Evolutionary conservation across 164 flowering plant genomes (phyloP), one percentile per base, ranked within the genome.

Genomic region (Warburgia ugandensis): DNA sequence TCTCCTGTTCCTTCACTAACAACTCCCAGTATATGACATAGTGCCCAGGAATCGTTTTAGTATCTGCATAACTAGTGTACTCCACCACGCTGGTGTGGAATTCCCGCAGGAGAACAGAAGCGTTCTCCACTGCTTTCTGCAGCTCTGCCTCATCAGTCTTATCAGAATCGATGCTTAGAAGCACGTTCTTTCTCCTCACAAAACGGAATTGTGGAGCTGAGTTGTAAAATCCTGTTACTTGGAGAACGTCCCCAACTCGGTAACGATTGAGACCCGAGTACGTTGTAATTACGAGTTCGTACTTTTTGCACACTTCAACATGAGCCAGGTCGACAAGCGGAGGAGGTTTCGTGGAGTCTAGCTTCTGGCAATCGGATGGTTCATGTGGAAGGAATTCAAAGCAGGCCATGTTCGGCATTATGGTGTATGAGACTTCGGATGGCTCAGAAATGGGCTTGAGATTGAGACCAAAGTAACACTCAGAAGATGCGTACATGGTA

Each of bases 401-500:
- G 64, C 79, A 84, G 19, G 42, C 86, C 89, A 84, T 79, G 68
- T 69, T 81, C 5, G 94, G 94, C 86, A 84, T 77, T 62, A 81
- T 78, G 35, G 89, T 79, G 66, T 84, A 84, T 5, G 83, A 63
- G 4, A 80, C 86, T 29, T 84, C 81, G 0, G 79, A 71, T 0
- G 94, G 94, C 30, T 71, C 54, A 39, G 54, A 59, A 78, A 81
- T 70, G 8, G 94, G 94, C 6, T 59, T 73, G 4, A 84, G 73
- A 53, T 84, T 84, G 4, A 82, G 73, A 4, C 87, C 90, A 29
- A 81, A 78, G 56, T 76, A 85, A 47, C 94, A 80, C 66, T 85
- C 94, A 0, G 89, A 85, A 0, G 94, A 85, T 0, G 90, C 94
- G 29, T 85, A 85, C 94, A 85, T 85, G 30, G 94, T 82, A 64